These are phyloP conservation scores for Aspergillus carlsbadensis DNA, from an alignment of 495 filamentous ascomycete genomes.

Conservation along the genomic window DNA sequence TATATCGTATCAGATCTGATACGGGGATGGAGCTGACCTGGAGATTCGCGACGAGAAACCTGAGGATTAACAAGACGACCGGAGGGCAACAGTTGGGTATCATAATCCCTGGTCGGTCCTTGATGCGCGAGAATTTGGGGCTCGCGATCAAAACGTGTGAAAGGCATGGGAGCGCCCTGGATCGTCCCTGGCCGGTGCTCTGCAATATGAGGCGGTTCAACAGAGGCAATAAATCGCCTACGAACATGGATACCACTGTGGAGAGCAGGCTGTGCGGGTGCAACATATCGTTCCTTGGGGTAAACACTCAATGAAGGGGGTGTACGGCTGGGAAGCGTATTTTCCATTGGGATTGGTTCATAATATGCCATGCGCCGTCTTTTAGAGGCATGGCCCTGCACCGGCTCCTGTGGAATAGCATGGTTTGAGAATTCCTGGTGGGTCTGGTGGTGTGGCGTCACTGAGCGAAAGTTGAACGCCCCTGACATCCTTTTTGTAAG, in stretches of 20 bases:
- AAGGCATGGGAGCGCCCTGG: slow-evolving; percentile 11
- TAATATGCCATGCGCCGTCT: slow-evolving; percentile 34
- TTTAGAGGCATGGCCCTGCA: slow-evolving; percentile 28
- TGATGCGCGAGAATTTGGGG: slow-evolving; percentile 19
- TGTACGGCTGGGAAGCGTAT: slow-evolving; percentile 8
- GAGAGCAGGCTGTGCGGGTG: slow-evolving; percentile 16
- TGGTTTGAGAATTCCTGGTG: slow-evolving; percentile 19
- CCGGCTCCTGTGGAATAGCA: slow-evolving; percentile 11
- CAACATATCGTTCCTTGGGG: slow-evolving; percentile 18
- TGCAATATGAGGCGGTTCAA: slow-evolving; percentile 18
- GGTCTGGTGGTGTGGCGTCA: slow-evolving; percentile 28
- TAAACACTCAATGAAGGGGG: slow-evolving; percentile 12
- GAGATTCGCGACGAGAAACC: slow-evolving; percentile 5
- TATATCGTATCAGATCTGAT: slow-evolving; percentile 13
- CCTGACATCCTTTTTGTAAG: slow-evolving; percentile 35
- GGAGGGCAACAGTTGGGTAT: slow-evolving; percentile 13
- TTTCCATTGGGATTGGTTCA: slow-evolving; percentile 13
- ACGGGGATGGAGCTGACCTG: slow-evolving; percentile 1
- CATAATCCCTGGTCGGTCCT: slow-evolving; percentile 15
- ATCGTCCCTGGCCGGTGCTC: slow-evolving; percentile 18
- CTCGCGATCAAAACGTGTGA: slow-evolving; percentile 15
- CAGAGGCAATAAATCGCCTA: slow-evolving; percentile 22
- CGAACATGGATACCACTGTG: slow-evolving; percentile 23
- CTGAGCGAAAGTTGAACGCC: slow-evolving; percentile 30
- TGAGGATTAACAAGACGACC: slow-evolving; percentile 9